Percentiles rank a stretch among this genome's conserved stretches.
Evolutionary conservation across 225 moss, liverwort and hornwort species (phyloP).

Genomic region (Antitrichia curtipendula): DNA sequence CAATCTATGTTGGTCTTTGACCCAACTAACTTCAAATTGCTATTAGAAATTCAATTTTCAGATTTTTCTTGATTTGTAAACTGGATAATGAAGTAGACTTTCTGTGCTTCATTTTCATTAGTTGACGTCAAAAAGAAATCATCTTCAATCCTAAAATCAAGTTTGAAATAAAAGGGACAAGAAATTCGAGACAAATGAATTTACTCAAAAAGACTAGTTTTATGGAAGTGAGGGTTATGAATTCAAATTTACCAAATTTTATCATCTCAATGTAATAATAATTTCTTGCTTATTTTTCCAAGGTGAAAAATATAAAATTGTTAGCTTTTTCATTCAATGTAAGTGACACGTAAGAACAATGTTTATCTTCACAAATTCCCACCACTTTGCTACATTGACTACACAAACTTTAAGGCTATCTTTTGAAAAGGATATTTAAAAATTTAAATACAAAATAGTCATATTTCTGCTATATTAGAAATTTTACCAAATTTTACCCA

Average conservation of each 20-base stretch:
- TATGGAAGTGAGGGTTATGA: accelerated
- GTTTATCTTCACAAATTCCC: background rate
- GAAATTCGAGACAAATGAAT: background rate
- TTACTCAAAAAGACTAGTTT: accelerated
- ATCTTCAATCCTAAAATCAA: background rate
- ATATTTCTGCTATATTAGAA: background rate
- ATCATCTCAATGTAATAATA: background rate
- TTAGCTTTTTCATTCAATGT: background rate
- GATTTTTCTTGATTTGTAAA: background rate
- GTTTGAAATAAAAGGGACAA: accelerated
- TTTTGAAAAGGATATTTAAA: background rate
- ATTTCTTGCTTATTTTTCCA: background rate
- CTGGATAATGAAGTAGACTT: background rate
- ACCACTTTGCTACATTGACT: background rate
- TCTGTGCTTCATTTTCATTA: background rate
- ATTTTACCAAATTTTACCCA: too few species aligned
- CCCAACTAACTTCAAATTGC: background rate
- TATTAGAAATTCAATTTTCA: too few species aligned
- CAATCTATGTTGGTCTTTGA: background rate
- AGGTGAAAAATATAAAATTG: background rate
- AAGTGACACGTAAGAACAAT: too few species aligned
- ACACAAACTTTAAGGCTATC: background rate
- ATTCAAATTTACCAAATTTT: background rate
- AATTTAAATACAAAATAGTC: background rate
- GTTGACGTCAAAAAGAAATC: background rate